These are phyloP conservation scores for Anthostomella pinea DNA, from an alignment of 2,329 filamentous ascomycete genomes.

Conservation along the genomic window DNA sequence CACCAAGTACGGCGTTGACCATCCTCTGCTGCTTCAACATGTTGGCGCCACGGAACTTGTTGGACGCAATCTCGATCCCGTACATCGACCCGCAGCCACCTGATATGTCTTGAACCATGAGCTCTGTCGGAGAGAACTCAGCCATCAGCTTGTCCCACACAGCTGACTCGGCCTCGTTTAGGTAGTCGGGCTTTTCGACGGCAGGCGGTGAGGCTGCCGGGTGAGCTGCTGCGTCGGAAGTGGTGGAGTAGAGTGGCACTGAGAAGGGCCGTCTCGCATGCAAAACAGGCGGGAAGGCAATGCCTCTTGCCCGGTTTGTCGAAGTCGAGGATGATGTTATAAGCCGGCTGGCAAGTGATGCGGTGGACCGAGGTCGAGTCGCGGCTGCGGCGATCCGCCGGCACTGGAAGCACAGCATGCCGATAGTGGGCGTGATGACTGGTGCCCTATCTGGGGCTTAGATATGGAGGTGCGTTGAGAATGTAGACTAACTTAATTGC, in stretches of 20 bases:
- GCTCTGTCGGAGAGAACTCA: constrained; percentile 49
- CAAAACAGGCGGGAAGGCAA: not conserved
- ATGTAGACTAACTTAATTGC: too few relatives aligned
- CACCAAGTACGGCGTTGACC: constrained; percentile 71
- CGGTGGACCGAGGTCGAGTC: constrained; percentile 12
- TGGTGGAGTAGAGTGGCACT: constrained; percentile 24
- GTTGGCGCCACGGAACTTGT: constrained; percentile 65
- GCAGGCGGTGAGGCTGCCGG: constrained; percentile 20
- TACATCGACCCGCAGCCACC: constrained; percentile 89
- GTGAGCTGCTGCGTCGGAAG: constrained; percentile 18
- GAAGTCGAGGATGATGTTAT: constrained; percentile 2
- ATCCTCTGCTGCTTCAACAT: constrained; percentile 81
- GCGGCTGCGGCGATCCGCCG: constrained; percentile 19
- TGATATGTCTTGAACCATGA: constrained; percentile 73
- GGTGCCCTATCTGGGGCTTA: too few relatives aligned
- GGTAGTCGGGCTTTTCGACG: constrained; percentile 45
- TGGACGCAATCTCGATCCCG: constrained; percentile 72
- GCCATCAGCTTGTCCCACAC: constrained; percentile 54
- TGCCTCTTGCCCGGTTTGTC: constrained; percentile 8
- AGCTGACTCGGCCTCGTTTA: constrained; percentile 54
- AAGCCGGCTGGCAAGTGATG: constrained; percentile 9
- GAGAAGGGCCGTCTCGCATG: not conserved
- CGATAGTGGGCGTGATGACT: too few relatives aligned
- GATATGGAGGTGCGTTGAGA: too few relatives aligned
- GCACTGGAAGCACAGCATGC: constrained; percentile 24